These are phyloP conservation scores for Apophysomyces trapeziformis DNA, from an alignment of 371 early-diverging fungal genomes.

Conservation along the genomic window DNA sequence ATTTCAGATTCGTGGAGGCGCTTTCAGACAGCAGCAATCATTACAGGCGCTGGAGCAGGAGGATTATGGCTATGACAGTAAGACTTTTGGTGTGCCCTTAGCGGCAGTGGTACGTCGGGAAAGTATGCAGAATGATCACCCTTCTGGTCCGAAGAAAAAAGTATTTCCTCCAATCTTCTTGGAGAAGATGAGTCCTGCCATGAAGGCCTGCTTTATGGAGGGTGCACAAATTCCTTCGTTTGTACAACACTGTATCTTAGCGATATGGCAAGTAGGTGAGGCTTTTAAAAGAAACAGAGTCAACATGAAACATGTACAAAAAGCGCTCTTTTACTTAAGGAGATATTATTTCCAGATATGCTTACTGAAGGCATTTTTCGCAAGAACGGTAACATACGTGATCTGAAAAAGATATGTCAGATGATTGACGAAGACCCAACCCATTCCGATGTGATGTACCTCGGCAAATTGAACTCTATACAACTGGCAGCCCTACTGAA, in stretches of 20 bases:
- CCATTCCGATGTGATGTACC: constrained; percentile 28
- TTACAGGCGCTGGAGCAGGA: background rate
- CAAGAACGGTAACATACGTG: constrained; percentile 94
- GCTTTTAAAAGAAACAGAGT: background rate
- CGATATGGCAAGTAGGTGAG: constrained; percentile 67
- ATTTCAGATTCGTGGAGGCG: constrained; percentile 16
- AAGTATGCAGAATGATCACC: constrained; percentile 41
- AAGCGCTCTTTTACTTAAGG: background rate
- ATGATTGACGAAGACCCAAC: constrained; percentile 64
- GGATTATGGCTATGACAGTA: constrained; percentile 14
- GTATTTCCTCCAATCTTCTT: constrained; percentile 48
- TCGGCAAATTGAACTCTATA: constrained; percentile 61
- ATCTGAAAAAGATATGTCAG: constrained; percentile 82
- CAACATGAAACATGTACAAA: background rate
- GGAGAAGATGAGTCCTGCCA: constrained; percentile 69
- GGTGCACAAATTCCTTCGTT: constrained; percentile 69
- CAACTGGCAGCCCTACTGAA: constrained; percentile 94
- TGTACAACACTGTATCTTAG: constrained; percentile 74
- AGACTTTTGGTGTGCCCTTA: constrained; percentile 34
- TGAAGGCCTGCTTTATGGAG: constrained; percentile 45
- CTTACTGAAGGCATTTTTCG: constrained; percentile 93
- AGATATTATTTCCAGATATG: constrained; percentile 61
- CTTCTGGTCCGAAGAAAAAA: background rate
- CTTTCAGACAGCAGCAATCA: background rate
- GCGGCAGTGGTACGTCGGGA: constrained; percentile 34